phyloP scores from a whole-genome alignment of 2,329 filamentous ascomycete species.

The Cladosporium sp. region DNA sequence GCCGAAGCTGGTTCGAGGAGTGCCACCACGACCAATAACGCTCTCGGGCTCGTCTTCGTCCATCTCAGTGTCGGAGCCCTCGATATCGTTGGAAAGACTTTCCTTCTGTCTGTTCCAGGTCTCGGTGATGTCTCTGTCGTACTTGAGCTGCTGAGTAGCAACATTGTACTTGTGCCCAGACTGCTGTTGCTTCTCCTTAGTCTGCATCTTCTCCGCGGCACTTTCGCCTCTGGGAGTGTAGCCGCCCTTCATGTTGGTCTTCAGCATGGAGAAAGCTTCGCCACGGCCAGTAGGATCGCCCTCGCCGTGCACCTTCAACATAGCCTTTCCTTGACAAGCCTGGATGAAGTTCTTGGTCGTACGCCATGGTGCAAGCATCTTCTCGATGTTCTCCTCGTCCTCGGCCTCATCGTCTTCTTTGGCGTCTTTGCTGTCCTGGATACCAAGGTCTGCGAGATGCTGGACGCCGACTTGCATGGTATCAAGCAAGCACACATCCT shows the following conservation, averaged over 20 bases:
- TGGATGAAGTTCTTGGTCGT: slow-evolving; percentile 95
- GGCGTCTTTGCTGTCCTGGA: slow-evolving; percentile 59
- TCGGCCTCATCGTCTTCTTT: slow-evolving; percentile 63
- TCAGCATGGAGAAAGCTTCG: slow-evolving; percentile 93
- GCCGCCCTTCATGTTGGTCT: slow-evolving; percentile 97
- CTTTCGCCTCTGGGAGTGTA: slow-evolving; percentile 89
- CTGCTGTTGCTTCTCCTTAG: slow-evolving; percentile 62
- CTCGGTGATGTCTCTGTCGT: slow-evolving; percentile 82
- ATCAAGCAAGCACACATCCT: slow-evolving; percentile 90
- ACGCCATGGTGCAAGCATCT: slow-evolving; percentile 92
- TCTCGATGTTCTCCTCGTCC: slow-evolving; percentile 68
- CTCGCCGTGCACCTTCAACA: slow-evolving; percentile 90
- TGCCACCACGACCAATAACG: slow-evolving; percentile 45
- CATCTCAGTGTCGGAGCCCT: slow-evolving; percentile 70
- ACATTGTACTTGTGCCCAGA: slow-evolving; percentile 98
- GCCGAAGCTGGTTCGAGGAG: slow-evolving; percentile 63
- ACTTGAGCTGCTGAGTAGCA: slow-evolving; percentile 85
- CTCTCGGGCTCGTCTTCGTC: slow-evolving; percentile 55
- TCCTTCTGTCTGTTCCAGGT: slow-evolving; percentile 89
- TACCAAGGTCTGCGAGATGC: slow-evolving; percentile 85
- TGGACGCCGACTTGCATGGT: slow-evolving; percentile 95
- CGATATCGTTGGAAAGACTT: slow-evolving; percentile 68
- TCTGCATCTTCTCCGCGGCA: slow-evolving; percentile 79
- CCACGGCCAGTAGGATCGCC: slow-evolving; percentile 92
- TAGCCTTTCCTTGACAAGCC: slow-evolving; percentile 89